These are phyloP conservation scores for Trichoderma erinaceum DNA, from an alignment of 495 filamentous ascomycete species.

Conservation along the genomic window DNA sequence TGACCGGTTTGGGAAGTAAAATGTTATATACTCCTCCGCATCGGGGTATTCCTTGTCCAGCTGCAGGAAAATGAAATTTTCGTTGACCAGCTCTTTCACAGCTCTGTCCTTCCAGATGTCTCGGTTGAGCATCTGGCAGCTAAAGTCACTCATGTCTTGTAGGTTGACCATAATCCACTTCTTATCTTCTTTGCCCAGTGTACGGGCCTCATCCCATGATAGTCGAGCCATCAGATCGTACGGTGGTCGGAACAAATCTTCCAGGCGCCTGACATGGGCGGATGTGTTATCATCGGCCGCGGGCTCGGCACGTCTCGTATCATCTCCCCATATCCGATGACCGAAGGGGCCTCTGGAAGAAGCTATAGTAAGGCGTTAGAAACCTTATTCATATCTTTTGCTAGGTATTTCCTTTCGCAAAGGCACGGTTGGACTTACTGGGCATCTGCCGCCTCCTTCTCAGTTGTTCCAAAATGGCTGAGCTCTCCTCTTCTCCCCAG, in stretches of 20 bases:
- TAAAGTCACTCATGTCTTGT: constrained; percentile 84
- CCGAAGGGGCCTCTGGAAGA: constrained; percentile 68
- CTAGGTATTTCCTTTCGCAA: neutral
- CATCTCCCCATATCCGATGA: constrained; percentile 74
- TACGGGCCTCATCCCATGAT: constrained; percentile 71
- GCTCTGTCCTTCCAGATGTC: constrained; percentile 88
- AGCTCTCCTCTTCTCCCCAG: constrained; percentile 47
- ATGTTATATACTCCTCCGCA: constrained; percentile 73
- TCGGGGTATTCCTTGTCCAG: constrained; percentile 73
- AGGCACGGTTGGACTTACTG: constrained; percentile 26
- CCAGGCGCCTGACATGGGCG: constrained; percentile 49
- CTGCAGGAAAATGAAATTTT: constrained; percentile 94
- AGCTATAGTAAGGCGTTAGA: neutral
- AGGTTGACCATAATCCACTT: constrained; percentile 96
- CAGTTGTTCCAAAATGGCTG: constrained; percentile 61
- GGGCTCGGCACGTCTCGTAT: constrained; percentile 15
- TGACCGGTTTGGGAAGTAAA: constrained; percentile 74
- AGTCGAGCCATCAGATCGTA: constrained; percentile 74
- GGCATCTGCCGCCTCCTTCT: constrained; percentile 45
- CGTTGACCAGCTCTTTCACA: constrained; percentile 71
- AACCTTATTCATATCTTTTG: neutral
- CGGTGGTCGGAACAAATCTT: constrained; percentile 86
- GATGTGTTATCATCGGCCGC: constrained; percentile 17
- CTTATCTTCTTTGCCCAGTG: constrained; percentile 73
- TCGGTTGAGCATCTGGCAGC: constrained; percentile 86